Evolutionary conservation across 2,329 filamentous ascomycete genomes (phyloP).

Genomic region (Aurifilum marmelostoma): DNA sequence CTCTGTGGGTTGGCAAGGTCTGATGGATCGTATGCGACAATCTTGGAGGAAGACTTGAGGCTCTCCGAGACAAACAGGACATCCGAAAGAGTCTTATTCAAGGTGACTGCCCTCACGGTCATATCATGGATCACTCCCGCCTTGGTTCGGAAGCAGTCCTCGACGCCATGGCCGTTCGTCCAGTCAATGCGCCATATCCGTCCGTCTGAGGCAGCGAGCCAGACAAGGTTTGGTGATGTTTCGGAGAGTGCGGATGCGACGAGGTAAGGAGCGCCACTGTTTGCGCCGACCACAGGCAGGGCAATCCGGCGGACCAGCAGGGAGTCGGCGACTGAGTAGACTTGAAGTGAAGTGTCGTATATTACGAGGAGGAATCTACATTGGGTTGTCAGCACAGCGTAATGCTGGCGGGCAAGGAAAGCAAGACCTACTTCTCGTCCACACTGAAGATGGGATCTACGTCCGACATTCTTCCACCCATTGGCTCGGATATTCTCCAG

Average conservation of each 20-base stretch:
- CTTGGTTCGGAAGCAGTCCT: slow-evolving; percentile 47
- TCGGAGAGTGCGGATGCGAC: slow-evolving; percentile 47
- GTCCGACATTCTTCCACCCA: slow-evolving; percentile 67
- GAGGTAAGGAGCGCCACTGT: slow-evolving; percentile 43
- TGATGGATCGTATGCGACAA: slow-evolving; percentile 51
- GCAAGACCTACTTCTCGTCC: slow-evolving; percentile 60
- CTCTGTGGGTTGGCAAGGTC: slow-evolving; percentile 27
- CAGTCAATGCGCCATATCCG: slow-evolving; percentile 62
- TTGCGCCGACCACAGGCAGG: slow-evolving; percentile 45
- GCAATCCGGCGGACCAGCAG: slow-evolving; percentile 75
- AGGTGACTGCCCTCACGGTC: slow-evolving; percentile 44
- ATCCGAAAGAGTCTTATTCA: slow-evolving; percentile 45
- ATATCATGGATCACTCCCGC: slow-evolving; percentile 52
- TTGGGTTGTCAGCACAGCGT: slow-evolving; percentile 33
- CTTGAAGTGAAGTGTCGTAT: slow-evolving; percentile 73
- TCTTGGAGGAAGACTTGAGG: slow-evolving; percentile 43
- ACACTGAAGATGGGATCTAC: slow-evolving; percentile 65
- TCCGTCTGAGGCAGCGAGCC: slow-evolving; percentile 64
- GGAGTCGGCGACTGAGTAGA: slow-evolving; percentile 82
- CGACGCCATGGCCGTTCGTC: slow-evolving; percentile 50
- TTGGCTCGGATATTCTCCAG: slow-evolving; percentile 66
- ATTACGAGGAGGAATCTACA: slow-evolving; percentile 73
- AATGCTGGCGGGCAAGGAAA: neutral
- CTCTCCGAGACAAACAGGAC: slow-evolving; percentile 53
- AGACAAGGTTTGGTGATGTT: slow-evolving; percentile 51